phyloP scores from a whole-genome alignment of 2,329 filamentous ascomycete genomes.

The Cryphonectria carpinicola region DNA sequence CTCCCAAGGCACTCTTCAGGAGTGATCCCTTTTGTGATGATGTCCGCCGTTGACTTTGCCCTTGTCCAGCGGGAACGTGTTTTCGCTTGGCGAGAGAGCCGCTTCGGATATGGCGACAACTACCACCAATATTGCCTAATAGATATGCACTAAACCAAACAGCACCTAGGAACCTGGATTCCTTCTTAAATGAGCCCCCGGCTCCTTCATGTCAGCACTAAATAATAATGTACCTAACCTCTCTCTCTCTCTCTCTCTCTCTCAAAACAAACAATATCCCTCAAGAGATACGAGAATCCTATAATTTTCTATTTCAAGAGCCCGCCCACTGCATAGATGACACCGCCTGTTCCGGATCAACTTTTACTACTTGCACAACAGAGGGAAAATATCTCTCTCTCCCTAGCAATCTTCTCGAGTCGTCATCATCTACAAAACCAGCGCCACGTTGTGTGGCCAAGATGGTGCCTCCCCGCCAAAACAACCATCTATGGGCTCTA shows the following conservation, averaged over 20 bases:
- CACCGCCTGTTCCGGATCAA: neutral
- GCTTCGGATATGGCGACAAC: neutral
- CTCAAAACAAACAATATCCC: neutral
- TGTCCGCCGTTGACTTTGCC: neutral
- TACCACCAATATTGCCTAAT: slow-evolving; percentile 2
- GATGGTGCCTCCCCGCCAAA: neutral
- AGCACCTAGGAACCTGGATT: neutral
- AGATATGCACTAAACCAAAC: slow-evolving; percentile 2
- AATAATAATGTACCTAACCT: neutral
- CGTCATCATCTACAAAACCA: neutral
- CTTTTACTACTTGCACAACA: neutral
- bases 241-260: neutral
- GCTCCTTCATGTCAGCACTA: slow-evolving; percentile 4
- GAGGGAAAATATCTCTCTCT: neutral
- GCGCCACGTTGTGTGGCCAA: neutral
- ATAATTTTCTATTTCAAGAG: neutral
- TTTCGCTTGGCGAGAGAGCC: neutral
- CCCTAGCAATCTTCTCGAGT: neutral
- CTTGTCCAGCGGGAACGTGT: neutral
- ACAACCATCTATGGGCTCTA: slow-evolving; percentile 4
- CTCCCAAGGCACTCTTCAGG: neutral
- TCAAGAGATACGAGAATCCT: neutral
- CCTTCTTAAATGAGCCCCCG: neutral
- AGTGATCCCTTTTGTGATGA: neutral
- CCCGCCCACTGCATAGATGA: neutral